Evolutionary conservation across 2,329 filamentous ascomycete genomes (phyloP).

Genomic region (Apiospora marii): DNA sequence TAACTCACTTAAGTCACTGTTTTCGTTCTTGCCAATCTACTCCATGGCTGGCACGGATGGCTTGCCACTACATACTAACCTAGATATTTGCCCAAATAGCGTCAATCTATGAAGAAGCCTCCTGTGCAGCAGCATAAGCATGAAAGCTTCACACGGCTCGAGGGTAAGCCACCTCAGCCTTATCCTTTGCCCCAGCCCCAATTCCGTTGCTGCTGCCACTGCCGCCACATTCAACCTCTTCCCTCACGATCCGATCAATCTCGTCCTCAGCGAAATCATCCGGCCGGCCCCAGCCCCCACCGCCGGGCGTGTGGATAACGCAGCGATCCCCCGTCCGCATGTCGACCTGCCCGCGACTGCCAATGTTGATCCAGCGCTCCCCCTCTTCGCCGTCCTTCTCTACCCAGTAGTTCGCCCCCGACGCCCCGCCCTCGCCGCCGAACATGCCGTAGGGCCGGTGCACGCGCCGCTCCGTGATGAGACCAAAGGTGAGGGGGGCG

Average conservation of each 20-base stretch:
- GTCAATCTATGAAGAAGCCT: not conserved
- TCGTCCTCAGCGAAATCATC: not conserved
- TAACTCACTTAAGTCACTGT: too few species aligned
- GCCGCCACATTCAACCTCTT: not conserved
- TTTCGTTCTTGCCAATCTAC: too few species aligned
- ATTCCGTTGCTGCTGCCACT: not conserved
- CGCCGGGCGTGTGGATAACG: constrained; percentile 67
- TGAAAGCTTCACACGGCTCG: not conserved
- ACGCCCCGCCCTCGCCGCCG: constrained; percentile 70
- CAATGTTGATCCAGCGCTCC: constrained; percentile 57
- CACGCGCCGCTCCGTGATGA: constrained; percentile 73
- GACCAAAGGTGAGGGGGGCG: constrained; percentile 72
- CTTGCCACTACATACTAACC: too few species aligned
- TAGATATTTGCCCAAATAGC: too few species aligned
- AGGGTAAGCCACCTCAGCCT: not conserved
- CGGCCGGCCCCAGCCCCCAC: constrained; percentile 55
- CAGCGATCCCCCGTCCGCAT: constrained; percentile 68
- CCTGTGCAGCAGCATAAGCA: not conserved
- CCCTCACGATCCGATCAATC: not conserved
- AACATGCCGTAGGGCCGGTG: constrained; percentile 75
- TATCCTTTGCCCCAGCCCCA: not conserved
- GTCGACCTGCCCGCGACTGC: constrained; percentile 65
- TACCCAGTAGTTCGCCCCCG: constrained; percentile 63
- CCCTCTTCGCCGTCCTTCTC: constrained; percentile 27
- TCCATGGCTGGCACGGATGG: too few species aligned